phyloP scores from a whole-genome alignment of 1,284 basidiomycete species.

The Heterobasidion parviporum region DNA sequence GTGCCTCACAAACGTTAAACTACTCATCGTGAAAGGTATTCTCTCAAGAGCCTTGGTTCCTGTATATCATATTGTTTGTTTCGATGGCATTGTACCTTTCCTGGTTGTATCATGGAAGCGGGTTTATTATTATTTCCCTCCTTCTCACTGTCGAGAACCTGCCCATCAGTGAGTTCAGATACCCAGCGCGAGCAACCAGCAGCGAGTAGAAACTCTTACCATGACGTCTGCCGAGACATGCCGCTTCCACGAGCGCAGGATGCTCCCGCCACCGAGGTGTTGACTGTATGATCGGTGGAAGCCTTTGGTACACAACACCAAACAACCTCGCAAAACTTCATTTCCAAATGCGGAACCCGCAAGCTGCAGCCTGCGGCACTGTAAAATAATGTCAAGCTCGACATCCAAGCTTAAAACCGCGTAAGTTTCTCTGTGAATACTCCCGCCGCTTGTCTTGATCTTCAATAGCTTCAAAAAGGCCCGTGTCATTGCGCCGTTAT shows the following conservation, averaged over 20 bases:
- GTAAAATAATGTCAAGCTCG: background rate
- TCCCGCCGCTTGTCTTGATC: background rate
- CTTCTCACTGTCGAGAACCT: too few relatives aligned
- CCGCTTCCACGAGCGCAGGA: background rate
- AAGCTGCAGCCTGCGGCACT: background rate
- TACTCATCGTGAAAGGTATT: background rate
- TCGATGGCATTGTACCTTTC: background rate
- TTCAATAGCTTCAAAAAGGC: constrained; percentile 62
- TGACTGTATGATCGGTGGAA: background rate
- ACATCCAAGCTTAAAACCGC: constrained; percentile 44
- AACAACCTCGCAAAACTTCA: background rate
- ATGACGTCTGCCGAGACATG: too few relatives aligned
- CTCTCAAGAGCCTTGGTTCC: background rate
- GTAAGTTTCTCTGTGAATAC: constrained; percentile 31
- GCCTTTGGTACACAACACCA: background rate
- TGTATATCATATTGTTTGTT: background rate
- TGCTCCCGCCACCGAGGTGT: background rate
- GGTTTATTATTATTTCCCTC: too few relatives aligned
- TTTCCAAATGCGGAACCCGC: background rate
- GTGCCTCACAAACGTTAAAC: background rate
- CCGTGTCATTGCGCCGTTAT: constrained; percentile 68
- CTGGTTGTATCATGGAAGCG: too few relatives aligned
- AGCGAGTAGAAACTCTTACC: too few relatives aligned
- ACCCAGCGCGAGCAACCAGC: too few relatives aligned
- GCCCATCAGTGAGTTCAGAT: too few relatives aligned